A percentile compares a stretch with the other conserved stretches of the same genome.
phyloP scores from a whole-genome alignment of 495 filamentous ascomycete species.

The Aspergillus carlsbadensis region DNA sequence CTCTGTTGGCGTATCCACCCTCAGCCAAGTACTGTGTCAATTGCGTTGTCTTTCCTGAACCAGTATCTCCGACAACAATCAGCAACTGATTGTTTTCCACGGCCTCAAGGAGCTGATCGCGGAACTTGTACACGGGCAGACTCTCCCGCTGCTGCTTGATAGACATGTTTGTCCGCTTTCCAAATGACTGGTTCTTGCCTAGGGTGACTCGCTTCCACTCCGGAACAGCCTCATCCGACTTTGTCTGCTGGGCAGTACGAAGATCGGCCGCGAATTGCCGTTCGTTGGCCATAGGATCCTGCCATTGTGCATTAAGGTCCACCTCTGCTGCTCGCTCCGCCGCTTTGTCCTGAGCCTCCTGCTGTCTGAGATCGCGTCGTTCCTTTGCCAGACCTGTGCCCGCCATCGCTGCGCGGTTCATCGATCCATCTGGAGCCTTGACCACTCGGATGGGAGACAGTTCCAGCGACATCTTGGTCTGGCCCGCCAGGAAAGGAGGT shows the following conservation, averaged over 20 bases:
- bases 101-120: conserved; percentile 83
- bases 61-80: conserved; percentile 97
- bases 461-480: conserved; percentile 94
- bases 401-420: conserved; percentile 93
- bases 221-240: conserved; percentile 66
- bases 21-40: conserved; percentile 94
- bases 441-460: conserved; percentile 93
- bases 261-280: conserved; percentile 87
- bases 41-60: conserved; percentile 96
- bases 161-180: conserved; percentile 83
- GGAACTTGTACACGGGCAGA: conserved; percentile 87
- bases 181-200: conserved; percentile 78
- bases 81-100: conserved; percentile 85
- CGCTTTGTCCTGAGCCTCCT: conserved; percentile 82
- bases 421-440: conserved; percentile 93
- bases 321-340: conserved; percentile 75
- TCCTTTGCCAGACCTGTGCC: conserved; percentile 90
- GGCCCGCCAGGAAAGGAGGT: conserved; percentile 91
- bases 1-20: conserved; percentile 82
- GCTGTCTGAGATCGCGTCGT: conserved; percentile 80
- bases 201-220: conserved; percentile 91
- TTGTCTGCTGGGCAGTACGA: conserved; percentile 54
- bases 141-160: conserved; percentile 95
- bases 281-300: conserved; percentile 91
- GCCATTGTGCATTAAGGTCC: conserved; percentile 89